Evolutionary conservation across 2,329 filamentous ascomycete genomes (phyloP).

Genomic region (Cryoendolithus antarcticus): DNA sequence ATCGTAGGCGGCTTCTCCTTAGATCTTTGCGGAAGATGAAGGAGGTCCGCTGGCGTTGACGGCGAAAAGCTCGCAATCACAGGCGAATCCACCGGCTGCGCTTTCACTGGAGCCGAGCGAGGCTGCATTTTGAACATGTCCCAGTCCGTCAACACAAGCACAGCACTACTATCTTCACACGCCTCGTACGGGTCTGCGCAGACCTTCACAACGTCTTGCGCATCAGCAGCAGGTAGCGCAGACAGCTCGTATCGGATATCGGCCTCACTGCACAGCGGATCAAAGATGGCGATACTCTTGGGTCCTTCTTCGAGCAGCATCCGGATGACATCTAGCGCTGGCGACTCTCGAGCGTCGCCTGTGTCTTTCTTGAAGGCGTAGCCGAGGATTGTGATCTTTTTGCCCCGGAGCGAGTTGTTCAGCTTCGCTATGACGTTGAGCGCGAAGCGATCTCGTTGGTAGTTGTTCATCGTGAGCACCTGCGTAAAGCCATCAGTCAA

Average conservation of each 20-base stretch:
- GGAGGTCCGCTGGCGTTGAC: constrained; percentile 1
- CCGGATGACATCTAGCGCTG: constrained; percentile 55
- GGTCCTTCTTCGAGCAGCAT: constrained; percentile 48
- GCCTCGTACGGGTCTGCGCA: constrained; percentile 18
- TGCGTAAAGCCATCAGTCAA: no score
- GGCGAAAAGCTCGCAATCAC: neutral
- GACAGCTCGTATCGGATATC: constrained; percentile 20
- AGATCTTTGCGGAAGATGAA: constrained; percentile 1
- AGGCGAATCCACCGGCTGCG: neutral
- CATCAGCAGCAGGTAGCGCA: constrained; percentile 8
- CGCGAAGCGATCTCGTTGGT: constrained; percentile 56
- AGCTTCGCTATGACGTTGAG: constrained; percentile 52
- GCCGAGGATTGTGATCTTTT: constrained; percentile 59
- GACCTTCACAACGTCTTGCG: constrained; percentile 15
- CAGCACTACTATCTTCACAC: constrained; percentile 18
- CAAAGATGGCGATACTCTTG: constrained; percentile 52
- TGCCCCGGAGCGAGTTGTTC: constrained; percentile 54
- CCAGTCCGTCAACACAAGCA: constrained; percentile 20
- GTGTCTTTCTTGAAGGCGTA: constrained; percentile 73
- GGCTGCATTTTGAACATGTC: constrained; percentile 13
- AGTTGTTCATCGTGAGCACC: constrained; percentile 63
- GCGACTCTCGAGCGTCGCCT: constrained; percentile 58
- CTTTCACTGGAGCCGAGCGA: no score
- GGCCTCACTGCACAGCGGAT: constrained; percentile 35
- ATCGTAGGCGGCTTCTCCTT: no score